Evolutionary conservation across 1,139 yeast genomes (phyloP).

Genomic region (Yamadazyma sp.): DNA sequence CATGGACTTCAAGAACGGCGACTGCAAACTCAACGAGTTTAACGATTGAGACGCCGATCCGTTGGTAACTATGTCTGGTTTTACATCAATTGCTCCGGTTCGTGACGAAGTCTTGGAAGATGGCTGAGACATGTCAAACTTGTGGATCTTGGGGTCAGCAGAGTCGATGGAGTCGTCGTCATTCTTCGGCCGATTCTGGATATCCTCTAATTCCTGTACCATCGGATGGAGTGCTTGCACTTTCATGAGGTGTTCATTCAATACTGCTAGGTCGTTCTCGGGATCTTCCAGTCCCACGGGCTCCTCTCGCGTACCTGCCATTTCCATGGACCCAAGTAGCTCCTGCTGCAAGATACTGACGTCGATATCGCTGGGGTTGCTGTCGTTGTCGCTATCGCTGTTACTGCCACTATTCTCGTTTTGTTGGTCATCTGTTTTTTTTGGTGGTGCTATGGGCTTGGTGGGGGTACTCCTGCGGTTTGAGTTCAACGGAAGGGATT

Average conservation of each 20-base stretch:
- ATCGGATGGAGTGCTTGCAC: conserved; percentile 3
- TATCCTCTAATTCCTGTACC: not conserved
- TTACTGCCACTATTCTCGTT: too few species aligned
- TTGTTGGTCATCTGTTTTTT: not conserved
- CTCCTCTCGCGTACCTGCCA: conserved; percentile 1
- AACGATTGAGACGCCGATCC: conserved; percentile 9
- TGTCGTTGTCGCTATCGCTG: not conserved
- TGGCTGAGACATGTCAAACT: conserved; percentile 7
- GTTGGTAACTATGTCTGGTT: conserved; percentile 1
- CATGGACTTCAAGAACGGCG: conserved; percentile 45
- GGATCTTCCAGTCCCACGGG: conserved; percentile 10
- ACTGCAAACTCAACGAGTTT: conserved; percentile 29
- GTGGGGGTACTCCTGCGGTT: too few species aligned
- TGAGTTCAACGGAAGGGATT: conserved; percentile 18
- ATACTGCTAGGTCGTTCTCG: conserved; percentile 10
- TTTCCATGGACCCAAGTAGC: not conserved
- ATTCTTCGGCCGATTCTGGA: not conserved
- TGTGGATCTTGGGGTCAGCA: not conserved
- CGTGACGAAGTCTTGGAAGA: conserved; percentile 23
- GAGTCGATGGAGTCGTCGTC: conserved; percentile 3
- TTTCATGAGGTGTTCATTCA: conserved; percentile 11
- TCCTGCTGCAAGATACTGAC: not conserved
- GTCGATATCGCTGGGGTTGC: not conserved
- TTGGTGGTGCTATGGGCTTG: too few species aligned
- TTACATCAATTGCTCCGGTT: conserved; percentile 4